phyloP scores from a whole-genome alignment of 805 yeast genomes.

The Metschnikowia gruessii region DNA sequence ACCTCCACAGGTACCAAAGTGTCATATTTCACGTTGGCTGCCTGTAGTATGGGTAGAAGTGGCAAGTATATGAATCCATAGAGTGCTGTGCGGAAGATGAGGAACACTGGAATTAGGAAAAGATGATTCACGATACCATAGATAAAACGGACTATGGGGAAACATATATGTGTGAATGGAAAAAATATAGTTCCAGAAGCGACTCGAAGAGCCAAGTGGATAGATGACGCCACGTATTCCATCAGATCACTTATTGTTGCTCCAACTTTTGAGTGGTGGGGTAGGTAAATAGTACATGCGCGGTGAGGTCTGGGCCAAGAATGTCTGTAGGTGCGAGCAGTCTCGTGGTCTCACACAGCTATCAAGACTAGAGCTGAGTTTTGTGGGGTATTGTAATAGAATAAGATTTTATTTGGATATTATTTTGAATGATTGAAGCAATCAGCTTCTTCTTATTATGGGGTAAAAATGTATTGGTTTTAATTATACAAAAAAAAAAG shows the following conservation, averaged over 20 bases:
- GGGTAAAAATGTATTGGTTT: no score
- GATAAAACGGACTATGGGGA: slow-evolving; percentile 10
- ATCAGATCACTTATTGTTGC: not conserved
- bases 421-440: no score
- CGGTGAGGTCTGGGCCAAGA: not conserved
- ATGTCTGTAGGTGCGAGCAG: not conserved
- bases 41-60: slow-evolving; percentile 15
- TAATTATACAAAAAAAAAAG: no score
- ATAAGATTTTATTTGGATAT: no score
- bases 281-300: not conserved
- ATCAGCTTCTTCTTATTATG: no score
- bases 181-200: slow-evolving; percentile 4
- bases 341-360: not conserved
- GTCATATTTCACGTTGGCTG: slow-evolving; percentile 13
- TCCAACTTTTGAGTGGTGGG: not conserved
- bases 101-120: slow-evolving; percentile 14
- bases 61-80: slow-evolving; percentile 20
- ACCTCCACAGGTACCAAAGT: slow-evolving; percentile 17
- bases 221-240: not conserved
- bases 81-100: slow-evolving; percentile 17
- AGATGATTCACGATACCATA: slow-evolving; percentile 14
- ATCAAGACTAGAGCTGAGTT: no score
- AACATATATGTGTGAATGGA: slow-evolving; percentile 14
- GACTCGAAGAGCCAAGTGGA: not conserved
- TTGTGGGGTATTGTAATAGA: no score